These are phyloP conservation scores for Cardamine chenopodiifolia DNA, from an alignment of 345 rosid species.

Conservation along the genomic window DNA sequence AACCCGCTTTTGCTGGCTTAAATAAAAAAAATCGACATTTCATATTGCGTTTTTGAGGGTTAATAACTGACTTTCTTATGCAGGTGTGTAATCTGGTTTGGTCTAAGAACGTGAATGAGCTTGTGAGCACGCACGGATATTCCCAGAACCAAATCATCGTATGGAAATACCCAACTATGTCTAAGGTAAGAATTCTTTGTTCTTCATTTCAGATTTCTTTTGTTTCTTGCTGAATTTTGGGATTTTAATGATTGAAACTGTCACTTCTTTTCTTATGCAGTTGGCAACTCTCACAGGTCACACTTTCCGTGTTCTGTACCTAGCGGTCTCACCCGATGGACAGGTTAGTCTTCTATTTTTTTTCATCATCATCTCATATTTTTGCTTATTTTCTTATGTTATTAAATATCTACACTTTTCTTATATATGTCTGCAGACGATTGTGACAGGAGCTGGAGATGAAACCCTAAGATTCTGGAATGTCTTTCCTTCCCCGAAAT, in stretches of 20 bases:
- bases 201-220: conserved; percentile 7
- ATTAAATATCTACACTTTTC: neutral
- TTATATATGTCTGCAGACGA: conserved; percentile 58
- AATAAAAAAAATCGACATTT: neutral
- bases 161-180: conserved; percentile 98
- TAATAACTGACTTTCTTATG: neutral
- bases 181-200: conserved; percentile 60
- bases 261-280: conserved; percentile 49
- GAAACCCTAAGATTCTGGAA: conserved; percentile 98
- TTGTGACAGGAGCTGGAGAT: conserved; percentile 99
- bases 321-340: conserved; percentile 99
- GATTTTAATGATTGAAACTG: neutral
- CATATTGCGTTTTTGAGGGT: neutral
- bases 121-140: conserved; percentile 98
- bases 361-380: neutral
- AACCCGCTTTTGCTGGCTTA: neutral
- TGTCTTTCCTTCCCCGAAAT: conserved; percentile 94
- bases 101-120: conserved; percentile 98
- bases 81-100: conserved; percentile 98
- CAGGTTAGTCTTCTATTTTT: conserved; percentile 58
- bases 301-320: conserved; percentile 90
- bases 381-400: neutral
- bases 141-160: conserved; percentile 97
- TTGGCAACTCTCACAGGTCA: conserved; percentile 98
- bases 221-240: neutral